Base-by-base conservation (phyloP, 768 basidiomycete species). In the Amanita pseudoporphyria region DNA sequence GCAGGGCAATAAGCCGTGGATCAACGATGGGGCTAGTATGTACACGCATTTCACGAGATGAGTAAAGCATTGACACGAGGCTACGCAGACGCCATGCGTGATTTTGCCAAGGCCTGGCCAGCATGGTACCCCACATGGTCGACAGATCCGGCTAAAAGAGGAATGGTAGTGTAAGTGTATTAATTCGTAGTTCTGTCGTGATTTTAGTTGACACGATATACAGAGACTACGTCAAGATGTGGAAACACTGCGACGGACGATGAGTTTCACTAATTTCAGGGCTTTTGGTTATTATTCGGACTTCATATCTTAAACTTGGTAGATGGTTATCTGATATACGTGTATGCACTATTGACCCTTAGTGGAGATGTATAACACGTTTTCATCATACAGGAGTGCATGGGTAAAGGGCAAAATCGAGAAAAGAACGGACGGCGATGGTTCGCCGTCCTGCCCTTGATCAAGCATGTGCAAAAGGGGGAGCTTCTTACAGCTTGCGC, bases 61-160 rank as follows among this genome's bases (percentile, higher is more conserved):
- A 6, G 9, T n/a, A 22, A 33, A 19, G 1, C 13, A 18, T 9
- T 45, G 31, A 45, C 31, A 21, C 16, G 31, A 43, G 32, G 31
- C 18, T 33, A 5, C 35, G 14, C 48, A 79, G 77, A 73, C 52
- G 82, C 87, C 1, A 78, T 82, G 75, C 63, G 57, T 26, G 81
- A 84, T 53, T 88, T 88, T 57, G 76, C 78, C 16, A 60, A 67
- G 21, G 71, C 70, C 9, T 69, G 81, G 59, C 60, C 61, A 2
- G 70, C 74, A 45, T 93, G 90, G 90, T 76, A 74, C 54, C 71
- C 76, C 45, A 85, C 83, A 7, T 92, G 90, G 90, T 81, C 86
- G 2, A 62, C 70, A 5, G 74, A 70, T 44, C 70, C 77, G 9
- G 72, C 78, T 51, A 72, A 78, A 43, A 71, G 84, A 26, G 81